These are phyloP conservation scores for Mrakia blollopis DNA, from an alignment of 768 basidiomycete genomes.

Conservation along the genomic window DNA sequence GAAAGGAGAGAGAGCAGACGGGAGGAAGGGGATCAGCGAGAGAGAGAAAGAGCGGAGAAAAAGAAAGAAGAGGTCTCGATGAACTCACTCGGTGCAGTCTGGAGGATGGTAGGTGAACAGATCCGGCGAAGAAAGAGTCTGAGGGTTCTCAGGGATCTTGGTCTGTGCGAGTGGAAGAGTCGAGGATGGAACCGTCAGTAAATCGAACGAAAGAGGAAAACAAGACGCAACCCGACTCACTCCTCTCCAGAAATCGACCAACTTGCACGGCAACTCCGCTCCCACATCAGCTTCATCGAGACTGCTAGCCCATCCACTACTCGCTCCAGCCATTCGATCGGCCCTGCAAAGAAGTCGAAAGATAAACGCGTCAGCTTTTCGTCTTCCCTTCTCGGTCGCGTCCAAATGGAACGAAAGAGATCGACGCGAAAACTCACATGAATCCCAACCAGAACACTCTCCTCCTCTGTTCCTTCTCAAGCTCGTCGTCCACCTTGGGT, in stretches of 20 bases:
- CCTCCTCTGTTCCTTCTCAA: conserved; percentile 24
- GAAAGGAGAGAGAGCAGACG: not conserved
- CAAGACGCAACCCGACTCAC: not conserved
- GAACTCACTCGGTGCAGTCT: conserved; percentile 30
- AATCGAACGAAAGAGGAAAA: not conserved
- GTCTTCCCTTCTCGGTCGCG: not conserved
- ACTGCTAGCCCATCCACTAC: conserved; percentile 25
- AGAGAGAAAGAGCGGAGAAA: no score
- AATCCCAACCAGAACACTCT: conserved; percentile 30
- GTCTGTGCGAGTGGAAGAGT: not conserved
- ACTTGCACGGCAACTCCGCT: conserved; percentile 15
- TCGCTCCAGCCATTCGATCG: conserved; percentile 12
- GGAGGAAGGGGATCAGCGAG: not conserved
- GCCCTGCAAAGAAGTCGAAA: not conserved
- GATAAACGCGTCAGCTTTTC: no score
- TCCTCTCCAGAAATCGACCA: not conserved
- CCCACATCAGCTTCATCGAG: conserved; percentile 30
- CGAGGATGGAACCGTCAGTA: no score
- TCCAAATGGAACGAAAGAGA: not conserved
- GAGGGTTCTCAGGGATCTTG: conserved; percentile 23
- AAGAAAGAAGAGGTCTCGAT: not conserved
- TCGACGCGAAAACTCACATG: not conserved
- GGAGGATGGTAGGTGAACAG: conserved; percentile 24
- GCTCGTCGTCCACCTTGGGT: conserved; percentile 7
- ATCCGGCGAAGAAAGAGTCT: conserved; percentile 23